A percentile compares a stretch with the other conserved stretches of the same genome.
phyloP scores from a whole-genome alignment of 208 protist genomes.

The Porcisia deanei region DNA sequence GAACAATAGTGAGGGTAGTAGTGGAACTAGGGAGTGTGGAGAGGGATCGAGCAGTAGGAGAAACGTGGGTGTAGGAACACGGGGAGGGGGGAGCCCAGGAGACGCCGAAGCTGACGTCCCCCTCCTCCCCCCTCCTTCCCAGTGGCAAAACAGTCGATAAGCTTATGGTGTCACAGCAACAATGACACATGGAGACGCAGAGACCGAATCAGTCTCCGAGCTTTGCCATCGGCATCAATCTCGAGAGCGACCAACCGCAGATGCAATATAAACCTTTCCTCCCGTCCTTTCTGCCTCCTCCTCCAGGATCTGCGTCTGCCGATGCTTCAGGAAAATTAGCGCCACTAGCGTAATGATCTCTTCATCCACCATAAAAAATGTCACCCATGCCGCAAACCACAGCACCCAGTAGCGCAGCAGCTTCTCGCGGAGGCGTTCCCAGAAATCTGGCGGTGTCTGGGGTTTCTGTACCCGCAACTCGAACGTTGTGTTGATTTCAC shows the following conservation, averaged over 20 bases:
- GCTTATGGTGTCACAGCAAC: neutral
- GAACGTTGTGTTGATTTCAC: constrained; percentile 37
- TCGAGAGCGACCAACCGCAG: constrained; percentile 45
- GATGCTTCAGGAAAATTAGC: constrained; percentile 83
- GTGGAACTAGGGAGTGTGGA: no score
- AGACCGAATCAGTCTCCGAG: neutral
- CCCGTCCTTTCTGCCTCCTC: constrained; percentile 80
- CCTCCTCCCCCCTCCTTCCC: no score
- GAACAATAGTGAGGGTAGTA: no score
- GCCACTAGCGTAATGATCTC: constrained; percentile 86
- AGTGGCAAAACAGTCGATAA: neutral
- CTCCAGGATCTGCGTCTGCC: constrained; percentile 79
- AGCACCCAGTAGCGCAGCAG: constrained; percentile 89
- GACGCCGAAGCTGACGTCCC: no score
- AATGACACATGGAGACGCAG: neutral
- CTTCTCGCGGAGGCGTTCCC: constrained; percentile 76
- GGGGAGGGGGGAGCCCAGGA: no score
- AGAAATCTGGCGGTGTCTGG: constrained; percentile 57
- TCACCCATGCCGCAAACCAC: constrained; percentile 86
- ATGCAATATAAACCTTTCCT: constrained; percentile 89
- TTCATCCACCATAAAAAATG: constrained; percentile 92
- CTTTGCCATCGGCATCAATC: constrained; percentile 5
- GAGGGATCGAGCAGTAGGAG: no score
- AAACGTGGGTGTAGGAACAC: no score
- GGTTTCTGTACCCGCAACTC: constrained; percentile 83